phyloP scores from a whole-genome alignment of 495 filamentous ascomycete genomes.

The Beverwykella pulmonaria region DNA sequence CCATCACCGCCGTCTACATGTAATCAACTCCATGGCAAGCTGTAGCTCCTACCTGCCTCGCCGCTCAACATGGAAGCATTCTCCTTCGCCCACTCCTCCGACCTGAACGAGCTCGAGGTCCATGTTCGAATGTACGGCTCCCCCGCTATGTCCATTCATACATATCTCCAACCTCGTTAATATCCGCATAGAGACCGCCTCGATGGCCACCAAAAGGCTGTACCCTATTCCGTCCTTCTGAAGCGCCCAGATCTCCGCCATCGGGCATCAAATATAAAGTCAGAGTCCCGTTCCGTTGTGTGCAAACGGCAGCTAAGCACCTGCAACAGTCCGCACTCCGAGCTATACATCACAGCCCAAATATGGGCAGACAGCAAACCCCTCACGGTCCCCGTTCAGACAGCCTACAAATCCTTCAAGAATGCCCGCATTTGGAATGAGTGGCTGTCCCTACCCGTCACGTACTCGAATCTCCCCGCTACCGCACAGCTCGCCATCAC shows the following conservation, averaged over 20 bases:
- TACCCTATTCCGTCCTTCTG: slow-evolving; percentile 77
- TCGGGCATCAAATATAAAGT: slow-evolving; percentile 75
- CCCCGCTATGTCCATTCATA: background rate
- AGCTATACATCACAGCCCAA: slow-evolving; percentile 90
- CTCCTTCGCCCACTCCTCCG: slow-evolving; percentile 85
- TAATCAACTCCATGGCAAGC: slow-evolving; percentile 18
- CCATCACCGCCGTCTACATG: background rate
- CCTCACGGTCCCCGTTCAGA: slow-evolving; percentile 86
- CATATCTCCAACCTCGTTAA: background rate
- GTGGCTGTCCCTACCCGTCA: slow-evolving; percentile 87
- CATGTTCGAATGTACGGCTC: slow-evolving; percentile 71
- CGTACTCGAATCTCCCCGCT: slow-evolving; percentile 75
- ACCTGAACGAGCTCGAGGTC: slow-evolving; percentile 69
- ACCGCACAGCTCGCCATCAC: slow-evolving; percentile 88
- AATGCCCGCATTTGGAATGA: slow-evolving; percentile 85
- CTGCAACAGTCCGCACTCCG: slow-evolving; percentile 60
- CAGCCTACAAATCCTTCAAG: slow-evolving; percentile 87
- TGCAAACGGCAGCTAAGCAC: background rate
- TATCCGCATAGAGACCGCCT: slow-evolving; percentile 63
- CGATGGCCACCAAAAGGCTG: slow-evolving; percentile 80
- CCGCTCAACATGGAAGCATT: slow-evolving; percentile 77
- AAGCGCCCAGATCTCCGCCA: slow-evolving; percentile 78
- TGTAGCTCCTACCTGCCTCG: background rate
- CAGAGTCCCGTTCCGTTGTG: background rate
- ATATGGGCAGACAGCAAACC: slow-evolving; percentile 96